These are phyloP conservation scores for Antitrichia curtipendula DNA, from an alignment of 225 moss, liverwort and hornwort species.

Conservation along the genomic window DNA sequence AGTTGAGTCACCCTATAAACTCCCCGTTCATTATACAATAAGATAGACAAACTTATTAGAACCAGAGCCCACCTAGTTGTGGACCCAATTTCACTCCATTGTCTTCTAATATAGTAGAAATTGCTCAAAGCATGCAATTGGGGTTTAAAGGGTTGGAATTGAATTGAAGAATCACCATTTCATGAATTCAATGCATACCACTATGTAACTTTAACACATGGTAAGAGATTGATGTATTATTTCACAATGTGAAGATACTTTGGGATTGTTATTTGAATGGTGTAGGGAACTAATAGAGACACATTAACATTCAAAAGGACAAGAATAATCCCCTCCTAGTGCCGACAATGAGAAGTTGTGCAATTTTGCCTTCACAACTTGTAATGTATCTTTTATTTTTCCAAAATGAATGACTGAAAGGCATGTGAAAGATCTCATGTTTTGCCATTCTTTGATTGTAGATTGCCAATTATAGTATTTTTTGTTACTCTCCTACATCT, in stretches of 20 bases:
- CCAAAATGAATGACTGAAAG: background rate
- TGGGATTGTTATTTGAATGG: too few species aligned
- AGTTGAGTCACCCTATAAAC: too few species aligned
- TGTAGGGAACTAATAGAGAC: too few species aligned
- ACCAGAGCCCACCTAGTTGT: too few species aligned
- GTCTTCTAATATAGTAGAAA: too few species aligned
- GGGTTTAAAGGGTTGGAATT: background rate
- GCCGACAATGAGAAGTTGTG: background rate
- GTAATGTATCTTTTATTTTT: background rate
- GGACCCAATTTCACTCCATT: too few species aligned
- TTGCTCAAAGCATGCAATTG: background rate
- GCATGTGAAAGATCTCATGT: background rate
- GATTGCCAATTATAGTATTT: background rate
- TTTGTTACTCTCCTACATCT: background rate
- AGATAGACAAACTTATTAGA: too few species aligned
- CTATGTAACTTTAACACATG: accelerated
- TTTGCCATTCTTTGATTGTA: background rate
- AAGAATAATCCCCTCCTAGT: background rate
- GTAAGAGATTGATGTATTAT: background rate
- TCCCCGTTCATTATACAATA: too few species aligned
- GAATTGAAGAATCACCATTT: background rate
- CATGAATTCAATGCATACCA: background rate
- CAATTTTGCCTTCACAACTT: background rate
- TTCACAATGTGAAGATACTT: too few species aligned
- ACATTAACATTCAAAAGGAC: background rate